Percentiles rank a stretch among this genome's conserved stretches.
phyloP scores from a whole-genome alignment of 768 basidiomycete species.

The Pleurotus pulmonarius region DNA sequence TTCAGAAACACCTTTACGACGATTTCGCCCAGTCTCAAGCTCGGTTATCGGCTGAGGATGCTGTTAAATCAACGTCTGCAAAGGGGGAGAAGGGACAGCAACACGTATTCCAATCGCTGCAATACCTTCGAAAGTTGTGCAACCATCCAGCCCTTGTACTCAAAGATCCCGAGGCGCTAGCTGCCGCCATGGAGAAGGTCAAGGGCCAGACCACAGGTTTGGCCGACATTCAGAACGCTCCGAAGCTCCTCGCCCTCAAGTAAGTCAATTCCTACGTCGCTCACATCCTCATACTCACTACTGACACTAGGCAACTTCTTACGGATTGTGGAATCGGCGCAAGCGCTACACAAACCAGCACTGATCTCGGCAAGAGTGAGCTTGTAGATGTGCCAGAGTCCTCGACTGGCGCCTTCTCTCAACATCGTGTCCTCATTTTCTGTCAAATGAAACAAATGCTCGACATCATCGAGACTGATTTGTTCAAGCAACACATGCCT shows the following conservation, averaged over 20 bases:
- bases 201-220: constrained; percentile 44
- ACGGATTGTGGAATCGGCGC: constrained; percentile 90
- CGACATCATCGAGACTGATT: constrained; percentile 91
- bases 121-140: constrained; percentile 95
- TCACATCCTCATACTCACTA: background rate
- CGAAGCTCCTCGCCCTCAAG: constrained; percentile 90
- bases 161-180: constrained; percentile 62
- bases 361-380: constrained; percentile 66
- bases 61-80: constrained; percentile 43
- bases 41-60: constrained; percentile 57
- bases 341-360: constrained; percentile 29
- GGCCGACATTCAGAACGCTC: constrained; percentile 85
- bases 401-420: constrained; percentile 66
- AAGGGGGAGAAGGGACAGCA: constrained; percentile 53
- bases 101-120: constrained; percentile 95
- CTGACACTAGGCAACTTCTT: constrained; percentile 66
- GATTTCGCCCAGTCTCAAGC: constrained; percentile 85
- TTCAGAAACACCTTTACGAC: constrained; percentile 94
- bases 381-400: constrained; percentile 56
- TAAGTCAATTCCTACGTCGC: constrained; percentile 29
- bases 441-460: constrained; percentile 99
- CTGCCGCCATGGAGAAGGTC: constrained; percentile 53
- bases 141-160: constrained; percentile 94
- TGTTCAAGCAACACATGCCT: constrained; percentile 92
- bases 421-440: constrained; percentile 98